These are phyloP conservation scores for Benincasa hispida DNA, from an alignment of 306 rosid species.

Conservation along the genomic window DNA sequence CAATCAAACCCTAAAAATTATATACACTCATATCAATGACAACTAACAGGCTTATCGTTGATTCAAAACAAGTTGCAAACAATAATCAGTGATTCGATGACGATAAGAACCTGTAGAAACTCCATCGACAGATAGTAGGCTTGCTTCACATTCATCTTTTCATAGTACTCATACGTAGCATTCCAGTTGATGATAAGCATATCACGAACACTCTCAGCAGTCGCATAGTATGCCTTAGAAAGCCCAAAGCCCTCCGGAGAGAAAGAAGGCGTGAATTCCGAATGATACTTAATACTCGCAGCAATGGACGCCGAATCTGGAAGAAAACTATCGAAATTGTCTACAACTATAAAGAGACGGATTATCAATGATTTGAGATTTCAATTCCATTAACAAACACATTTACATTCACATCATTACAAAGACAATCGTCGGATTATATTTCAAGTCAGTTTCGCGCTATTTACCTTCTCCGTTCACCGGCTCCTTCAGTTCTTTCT, in stretches of 20 bases:
- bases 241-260: slow-evolving; percentile 65
- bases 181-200: slow-evolving; percentile 76
- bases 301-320: slow-evolving; percentile 55
- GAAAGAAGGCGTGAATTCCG: slow-evolving; percentile 78
- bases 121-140: slow-evolving; percentile 97
- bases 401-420: neutral
- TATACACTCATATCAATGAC: neutral
- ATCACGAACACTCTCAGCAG: slow-evolving; percentile 91
- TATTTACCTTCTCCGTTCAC: slow-evolving; percentile 33
- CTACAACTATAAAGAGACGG: neutral
- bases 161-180: slow-evolving; percentile 58
- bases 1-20: slow-evolving; percentile 6
- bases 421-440: neutral
- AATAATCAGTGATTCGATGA: neutral
- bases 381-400: neutral
- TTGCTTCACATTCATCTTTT: slow-evolving; percentile 67
- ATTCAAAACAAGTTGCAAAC: neutral
- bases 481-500: slow-evolving; percentile 30
- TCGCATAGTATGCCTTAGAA: slow-evolving; percentile 68
- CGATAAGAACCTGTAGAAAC: slow-evolving; percentile 69
- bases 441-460: neutral
- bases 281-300: slow-evolving; percentile 80
- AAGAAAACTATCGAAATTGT: neutral
- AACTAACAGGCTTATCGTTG: neutral
- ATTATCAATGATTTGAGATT: neutral